Base-by-base conservation (phyloP, 148 eudicot genomes). In the Euryodendron excelsum region DNA sequence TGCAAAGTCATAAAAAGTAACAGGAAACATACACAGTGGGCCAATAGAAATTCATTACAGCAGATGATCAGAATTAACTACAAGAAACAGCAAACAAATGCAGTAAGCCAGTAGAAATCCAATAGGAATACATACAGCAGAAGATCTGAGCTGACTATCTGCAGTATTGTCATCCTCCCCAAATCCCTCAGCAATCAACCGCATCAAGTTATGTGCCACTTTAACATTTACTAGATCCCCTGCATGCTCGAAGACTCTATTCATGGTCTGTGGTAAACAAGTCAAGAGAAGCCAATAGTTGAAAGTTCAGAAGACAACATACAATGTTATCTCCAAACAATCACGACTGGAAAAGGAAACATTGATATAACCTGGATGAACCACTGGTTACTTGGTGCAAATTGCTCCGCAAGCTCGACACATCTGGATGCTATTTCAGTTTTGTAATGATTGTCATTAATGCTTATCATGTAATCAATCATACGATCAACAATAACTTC, bases 371-470 rank as follows among this genome's bases (percentile, higher is more conserved):
- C 99, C 98, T 89, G 95, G 83, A 96, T 93, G 82, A 96, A 96
- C 98, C 99, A 96, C 31, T 96, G 93, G 88, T 96, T 96, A 86
- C 95, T 93, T 41, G 99, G 99, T 70, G 99, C 99, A 83, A 86
- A 96, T 74, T 93, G 98, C 86, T 96, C 99, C 7, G 97, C 99
- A 86, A 96, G 99, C 85, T 96, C 99, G 75, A 93, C 95, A 88
- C 98, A 93, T 77, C 99, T 89, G 39, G 99, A 96, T 37, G 99
- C 94, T 86, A 89, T 96, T 83, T 96, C 98, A 63, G 97, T 93
- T 86, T 93, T 96, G 89, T 89, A 93, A 85, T 96, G 98, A 84
- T 79, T 96, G 84, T 96, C 99, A 84, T 75, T 93, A 58, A 96
- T 89, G 87, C 82, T 93, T 79, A 90, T 91, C 93, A 93, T 89